Percentiles rank a stretch among this genome's conserved stretches.
Conservation (phyloP, 2,329 filamentous ascomycete genomes). For the Aspergillus sp. region DNA sequence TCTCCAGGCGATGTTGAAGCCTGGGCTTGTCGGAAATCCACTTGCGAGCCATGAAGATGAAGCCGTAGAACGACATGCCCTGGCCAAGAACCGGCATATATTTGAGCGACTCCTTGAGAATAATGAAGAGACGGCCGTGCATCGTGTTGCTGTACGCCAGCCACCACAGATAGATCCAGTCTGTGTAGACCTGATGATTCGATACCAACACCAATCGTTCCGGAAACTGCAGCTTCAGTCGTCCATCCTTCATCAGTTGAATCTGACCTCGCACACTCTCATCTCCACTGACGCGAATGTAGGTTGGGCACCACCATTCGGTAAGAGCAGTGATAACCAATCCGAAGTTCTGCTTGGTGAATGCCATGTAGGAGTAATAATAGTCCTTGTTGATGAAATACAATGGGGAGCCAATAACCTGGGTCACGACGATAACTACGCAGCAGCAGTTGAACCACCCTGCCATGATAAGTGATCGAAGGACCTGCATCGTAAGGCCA, state of each 20-base stretch:
- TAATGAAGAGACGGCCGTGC: conserved; percentile 60
- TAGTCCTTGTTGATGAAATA: conserved; percentile 54
- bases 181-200: conserved; percentile 62
- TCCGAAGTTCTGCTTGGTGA: conserved; percentile 58
- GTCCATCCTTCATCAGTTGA: conserved; percentile 48
- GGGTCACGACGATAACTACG: conserved; percentile 44
- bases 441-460: conserved; percentile 40
- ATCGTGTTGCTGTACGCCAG: conserved; percentile 56
- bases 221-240: conserved; percentile 51
- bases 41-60: conserved; percentile 57
- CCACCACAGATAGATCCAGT: conserved; percentile 64
- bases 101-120: conserved; percentile 57
- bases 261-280: conserved; percentile 53
- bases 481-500: conserved; percentile 37
- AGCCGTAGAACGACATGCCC: conserved; percentile 58
- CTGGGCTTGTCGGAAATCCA: conserved; percentile 55
- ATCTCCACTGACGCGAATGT: conserved; percentile 56
- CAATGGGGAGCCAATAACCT: conserved; percentile 52
- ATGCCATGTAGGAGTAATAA: conserved; percentile 58
- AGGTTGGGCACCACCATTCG: conserved; percentile 55
- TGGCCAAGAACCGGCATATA: conserved; percentile 55
- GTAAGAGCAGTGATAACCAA: conserved; percentile 55
- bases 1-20: conserved; percentile 49
- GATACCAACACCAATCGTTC: conserved; percentile 55
- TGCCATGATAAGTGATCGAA: conserved; percentile 38